These are phyloP conservation scores for Scheffersomyces titani DNA, from an alignment of 1,139 yeast genomes.

Conservation along the genomic window DNA sequence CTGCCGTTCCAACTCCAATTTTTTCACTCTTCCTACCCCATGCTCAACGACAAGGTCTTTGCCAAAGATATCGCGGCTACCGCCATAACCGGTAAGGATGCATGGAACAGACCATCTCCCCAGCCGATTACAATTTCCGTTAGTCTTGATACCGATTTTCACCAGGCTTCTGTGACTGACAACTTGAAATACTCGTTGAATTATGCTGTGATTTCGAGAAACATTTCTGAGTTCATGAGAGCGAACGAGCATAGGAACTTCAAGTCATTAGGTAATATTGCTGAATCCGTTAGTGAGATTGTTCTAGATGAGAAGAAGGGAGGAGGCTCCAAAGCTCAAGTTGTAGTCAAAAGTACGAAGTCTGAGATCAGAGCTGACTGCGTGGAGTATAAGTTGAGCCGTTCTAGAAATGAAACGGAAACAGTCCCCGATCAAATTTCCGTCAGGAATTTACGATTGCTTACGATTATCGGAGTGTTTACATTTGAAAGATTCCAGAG, in stretches of 20 bases:
- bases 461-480: constrained; percentile 87
- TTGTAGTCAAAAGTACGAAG: constrained; percentile 49
- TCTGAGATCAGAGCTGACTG: constrained; percentile 59
- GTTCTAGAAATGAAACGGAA: constrained; percentile 22
- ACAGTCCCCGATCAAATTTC: constrained; percentile 39
- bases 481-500: constrained; percentile 81
- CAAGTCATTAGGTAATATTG: constrained; percentile 57
- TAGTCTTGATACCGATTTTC: constrained; percentile 66
- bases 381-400: constrained; percentile 37
- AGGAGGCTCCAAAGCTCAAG: constrained; percentile 52
- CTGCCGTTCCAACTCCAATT: not conserved
- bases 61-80: constrained; percentile 59
- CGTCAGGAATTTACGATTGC: constrained; percentile 56
- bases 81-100: constrained; percentile 73
- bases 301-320: constrained; percentile 51
- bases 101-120: constrained; percentile 69
- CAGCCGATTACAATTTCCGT: constrained; percentile 70
- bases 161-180: constrained; percentile 71
- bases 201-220: constrained; percentile 79
- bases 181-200: constrained; percentile 80
- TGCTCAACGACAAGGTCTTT: constrained; percentile 54
- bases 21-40: constrained; percentile 3
- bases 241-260: constrained; percentile 47
- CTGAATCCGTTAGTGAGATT: constrained; percentile 49
- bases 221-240: constrained; percentile 54